Base-by-base conservation (phyloP, 1,284 basidiomycete genomes). In the Sporisorium reilianum region DNA sequence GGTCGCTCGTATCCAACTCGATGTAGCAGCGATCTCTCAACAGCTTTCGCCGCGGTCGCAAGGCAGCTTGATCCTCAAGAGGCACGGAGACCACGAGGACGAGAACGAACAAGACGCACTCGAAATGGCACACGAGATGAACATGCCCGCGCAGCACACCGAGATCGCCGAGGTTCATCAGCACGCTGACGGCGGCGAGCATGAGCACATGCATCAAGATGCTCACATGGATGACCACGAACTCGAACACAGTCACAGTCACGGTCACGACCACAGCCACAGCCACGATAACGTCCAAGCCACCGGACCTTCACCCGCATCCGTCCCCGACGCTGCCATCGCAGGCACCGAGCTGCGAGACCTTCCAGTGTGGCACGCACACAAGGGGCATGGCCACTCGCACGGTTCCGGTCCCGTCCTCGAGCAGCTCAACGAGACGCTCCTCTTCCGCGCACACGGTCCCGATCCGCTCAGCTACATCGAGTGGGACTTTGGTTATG, bases 401-500 rank as follows among this genome's bases (percentile, higher is more conserved):
- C 78, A 80, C 25, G 72, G 63, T 18, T 69, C 64, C 16, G 67
- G 60, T 34, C 66, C 75, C 5, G 51, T 61, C 6, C 48, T 52
- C 46, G 45, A 62, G 16, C 34, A 65, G 36, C 64, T 83, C 42
- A 81, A 83, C 61, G 81, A 83, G 57, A 79, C 79, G 9, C 48
- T 48, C 2, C 64, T 83, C 32, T 79, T 81, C 57, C 52, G 62
- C 8, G 50, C 68, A n/a, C 79, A 82, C 52, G 81, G 81, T 25
- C 72, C 81, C 10, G 78, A 80, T 20, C 80, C 81, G n/a, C 77
- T 83, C 40, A 81, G 79, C 69, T 82, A 83, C 58, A 59, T 82
- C 36, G 81, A 83, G 48, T 83, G 81, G 81, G 81, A 83, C 72
- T 81, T 69, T 62, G 73, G 22, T 28, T 71, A 61, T 40, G 79